phyloP scores from a whole-genome alignment of 331 rosid species.

The Malus hybrid region DNA sequence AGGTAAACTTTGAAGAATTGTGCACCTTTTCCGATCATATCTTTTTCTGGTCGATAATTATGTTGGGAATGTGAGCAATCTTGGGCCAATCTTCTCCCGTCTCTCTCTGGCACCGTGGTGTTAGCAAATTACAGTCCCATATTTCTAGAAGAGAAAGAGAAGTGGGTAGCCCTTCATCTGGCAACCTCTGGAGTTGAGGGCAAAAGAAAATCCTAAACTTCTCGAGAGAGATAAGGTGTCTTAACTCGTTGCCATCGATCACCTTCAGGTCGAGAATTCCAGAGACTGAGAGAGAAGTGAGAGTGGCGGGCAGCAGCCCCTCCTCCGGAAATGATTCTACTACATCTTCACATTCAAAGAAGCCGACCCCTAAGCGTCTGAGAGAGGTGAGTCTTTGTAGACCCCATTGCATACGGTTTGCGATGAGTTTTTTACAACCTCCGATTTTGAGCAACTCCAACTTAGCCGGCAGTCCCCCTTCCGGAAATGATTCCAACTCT shows the following conservation, averaged over 20 bases:
- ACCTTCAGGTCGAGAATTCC: not conserved
- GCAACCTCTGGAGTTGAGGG: not conserved
- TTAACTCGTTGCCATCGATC: not conserved
- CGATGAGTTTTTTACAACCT: not conserved
- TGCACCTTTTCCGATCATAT: not conserved
- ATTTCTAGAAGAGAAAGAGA: not conserved
- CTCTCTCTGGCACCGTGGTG: not conserved
- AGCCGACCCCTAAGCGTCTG: rapidly evolving
- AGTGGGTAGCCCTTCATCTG: not conserved
- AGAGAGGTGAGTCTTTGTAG: slow-evolving; percentile 1
- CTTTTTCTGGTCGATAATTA: not conserved
- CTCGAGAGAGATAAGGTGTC: not conserved
- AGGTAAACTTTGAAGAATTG: not conserved
- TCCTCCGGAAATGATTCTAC: slow-evolving; percentile 7
- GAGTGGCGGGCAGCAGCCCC: slow-evolving; percentile 7
- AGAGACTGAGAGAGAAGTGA: not conserved
- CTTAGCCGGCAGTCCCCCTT: not conserved
- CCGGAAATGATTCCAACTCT: not conserved
- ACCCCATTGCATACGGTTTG: not conserved
- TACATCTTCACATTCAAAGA: not conserved
- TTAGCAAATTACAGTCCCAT: not conserved
- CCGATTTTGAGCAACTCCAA: not conserved
- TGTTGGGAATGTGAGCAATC: not conserved
- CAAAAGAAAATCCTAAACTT: not conserved
- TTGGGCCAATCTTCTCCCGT: not conserved